Evolutionary conservation across 164 flowering plant genomes (phyloP).

Genomic region (Tetrastigma voinierianum): DNA sequence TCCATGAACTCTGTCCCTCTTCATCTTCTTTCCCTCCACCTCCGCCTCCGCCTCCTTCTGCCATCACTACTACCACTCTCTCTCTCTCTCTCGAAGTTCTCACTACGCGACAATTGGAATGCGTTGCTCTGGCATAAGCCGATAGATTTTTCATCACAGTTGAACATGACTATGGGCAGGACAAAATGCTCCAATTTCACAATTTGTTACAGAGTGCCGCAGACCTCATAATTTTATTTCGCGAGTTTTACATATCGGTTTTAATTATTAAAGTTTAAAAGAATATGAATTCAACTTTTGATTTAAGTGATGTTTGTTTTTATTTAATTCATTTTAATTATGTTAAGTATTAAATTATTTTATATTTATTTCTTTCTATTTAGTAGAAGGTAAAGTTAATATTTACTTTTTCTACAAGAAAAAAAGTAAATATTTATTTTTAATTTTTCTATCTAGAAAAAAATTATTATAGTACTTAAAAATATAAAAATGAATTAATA

Average conservation of each 20-base stretch:
- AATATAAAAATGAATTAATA: too few relatives aligned
- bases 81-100: conserved; percentile 5
- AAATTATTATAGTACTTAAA: too few relatives aligned
- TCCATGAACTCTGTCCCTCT: conserved; percentile 16
- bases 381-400: too few relatives aligned
- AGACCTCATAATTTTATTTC: not conserved
- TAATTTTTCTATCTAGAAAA: too few relatives aligned
- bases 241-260: not conserved
- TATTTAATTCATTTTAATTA: too few relatives aligned
- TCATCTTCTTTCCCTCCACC: conserved; percentile 2
- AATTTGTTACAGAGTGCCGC: not conserved
- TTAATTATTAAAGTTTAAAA: too few relatives aligned
- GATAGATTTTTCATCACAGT: not conserved
- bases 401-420: too few relatives aligned
- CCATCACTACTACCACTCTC: not conserved
- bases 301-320: too few relatives aligned
- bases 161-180: not conserved
- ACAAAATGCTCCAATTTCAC: not conserved
- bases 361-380: too few relatives aligned
- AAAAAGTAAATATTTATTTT: too few relatives aligned
- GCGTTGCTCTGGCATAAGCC: not conserved
- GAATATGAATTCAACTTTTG: too few relatives aligned
- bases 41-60: not conserved
- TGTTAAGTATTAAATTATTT: too few relatives aligned
- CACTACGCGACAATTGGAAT: not conserved